Base-by-base conservation (phyloP, 179 eudicot species). In the Beta lomatogona region DNA sequence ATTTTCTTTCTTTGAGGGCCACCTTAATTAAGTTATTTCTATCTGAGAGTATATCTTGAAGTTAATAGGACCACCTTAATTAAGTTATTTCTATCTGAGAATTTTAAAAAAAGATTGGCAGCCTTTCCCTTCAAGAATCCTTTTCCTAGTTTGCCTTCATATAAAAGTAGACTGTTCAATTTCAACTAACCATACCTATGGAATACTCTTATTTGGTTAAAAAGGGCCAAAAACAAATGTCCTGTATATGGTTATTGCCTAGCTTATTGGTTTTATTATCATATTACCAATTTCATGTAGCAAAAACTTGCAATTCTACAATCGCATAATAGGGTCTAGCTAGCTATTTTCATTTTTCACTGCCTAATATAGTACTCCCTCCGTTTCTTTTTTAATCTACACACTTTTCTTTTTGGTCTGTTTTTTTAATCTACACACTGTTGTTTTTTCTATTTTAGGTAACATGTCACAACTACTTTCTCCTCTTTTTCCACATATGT, bases 91-190 rank as follows among this genome's bases (percentile, higher is more conserved):
- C 36, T 41, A 31, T 68, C 8, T 9, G 41, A 1, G 3, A 6
- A 0, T 12, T 31, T 3, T 54, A 22, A 8, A 16, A 77, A 82
- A 82, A 79, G 79, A 74, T 59, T 82, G 81, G 52, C 87, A 82
- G 81, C 60, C 87, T 85, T 85, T 82, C 66, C 73, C 36, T 61
- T 82, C 22, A 82, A 77, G 73, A 41, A 46, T 65, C 60, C 85
- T 78, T 75, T 68, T 52, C 19, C 50, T 64, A 65, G 69, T 36
- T 58, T 69, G 19, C 14, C 41, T 67, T 71, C 67, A 69, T 36
- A 22, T n/a, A 25, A 21, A 50, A 57, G 59, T 82, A 58, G 75
- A 48, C 44, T 44, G 25, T n/a, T 73, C 64, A 73, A 54, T 0
- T 44, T 73, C 77, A 73, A 73, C 77, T 28, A 73, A 73, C 25